phyloP scores from a whole-genome alignment of 352 stramenopile genomes.

The Halophytophthora polymorphica region DNA sequence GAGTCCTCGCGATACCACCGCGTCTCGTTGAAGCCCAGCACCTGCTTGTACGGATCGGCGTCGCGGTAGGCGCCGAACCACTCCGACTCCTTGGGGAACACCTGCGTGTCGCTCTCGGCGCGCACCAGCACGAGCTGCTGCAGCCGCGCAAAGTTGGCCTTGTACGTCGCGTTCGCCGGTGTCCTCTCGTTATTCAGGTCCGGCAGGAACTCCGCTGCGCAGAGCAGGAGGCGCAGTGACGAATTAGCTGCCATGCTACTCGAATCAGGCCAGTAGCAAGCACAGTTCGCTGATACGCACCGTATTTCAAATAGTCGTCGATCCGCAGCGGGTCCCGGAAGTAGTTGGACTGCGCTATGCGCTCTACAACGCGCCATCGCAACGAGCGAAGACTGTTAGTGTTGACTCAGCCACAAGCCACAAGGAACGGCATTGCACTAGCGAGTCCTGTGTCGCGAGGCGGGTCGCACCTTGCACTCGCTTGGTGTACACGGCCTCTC shows the following conservation, averaged over 20 bases:
- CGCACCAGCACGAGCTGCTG: constrained; percentile 89
- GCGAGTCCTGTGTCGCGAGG: not conserved
- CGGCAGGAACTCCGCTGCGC: constrained; percentile 67
- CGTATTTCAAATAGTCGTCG: constrained; percentile 58
- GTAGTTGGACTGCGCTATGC: constrained; percentile 92
- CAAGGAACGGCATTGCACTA: too few species aligned
- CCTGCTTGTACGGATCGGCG: constrained; percentile 48
- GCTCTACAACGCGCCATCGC: constrained; percentile 31
- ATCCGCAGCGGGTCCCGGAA: constrained; percentile 87
- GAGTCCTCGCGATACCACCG: constrained; percentile 90
- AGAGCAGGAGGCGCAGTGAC: not conserved
- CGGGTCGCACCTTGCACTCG: constrained; percentile 63
- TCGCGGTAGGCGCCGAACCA: constrained; percentile 88
- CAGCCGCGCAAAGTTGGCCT: constrained; percentile 85
- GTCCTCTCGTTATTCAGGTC: constrained; percentile 91
- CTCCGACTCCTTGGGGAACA: constrained; percentile 84
- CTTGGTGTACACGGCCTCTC: constrained; percentile 80
- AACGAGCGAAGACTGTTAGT: not conserved
- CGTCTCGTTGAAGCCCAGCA: constrained; percentile 91
- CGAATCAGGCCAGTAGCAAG: not conserved
- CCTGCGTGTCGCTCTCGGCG: constrained; percentile 88
- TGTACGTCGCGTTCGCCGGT: constrained; percentile 74
- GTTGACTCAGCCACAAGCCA: not conserved
- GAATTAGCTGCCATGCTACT: not conserved
- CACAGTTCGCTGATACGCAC: constrained; percentile 17